Conservation (phyloP, 2,329 filamentous ascomycete genomes). For the Calonectria hongkongensis region DNA sequence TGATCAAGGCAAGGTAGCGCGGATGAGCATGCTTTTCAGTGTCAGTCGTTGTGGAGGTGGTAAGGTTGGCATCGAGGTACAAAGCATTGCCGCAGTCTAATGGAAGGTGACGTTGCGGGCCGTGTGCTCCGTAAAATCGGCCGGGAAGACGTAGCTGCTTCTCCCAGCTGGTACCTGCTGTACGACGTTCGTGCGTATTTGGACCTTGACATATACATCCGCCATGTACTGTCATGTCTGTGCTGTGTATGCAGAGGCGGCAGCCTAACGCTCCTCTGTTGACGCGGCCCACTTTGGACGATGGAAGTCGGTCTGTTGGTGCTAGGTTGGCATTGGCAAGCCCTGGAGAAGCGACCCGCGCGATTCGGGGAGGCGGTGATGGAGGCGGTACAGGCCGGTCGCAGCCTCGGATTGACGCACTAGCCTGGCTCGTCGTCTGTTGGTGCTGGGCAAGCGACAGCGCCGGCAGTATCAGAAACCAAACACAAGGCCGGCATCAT, state of each 20-base stretch:
- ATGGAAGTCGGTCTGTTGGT: constrained; percentile 20
- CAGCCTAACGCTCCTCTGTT: constrained; percentile 16
- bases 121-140: constrained; percentile 24
- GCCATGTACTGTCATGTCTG: constrained; percentile 1
- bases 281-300: constrained; percentile 25
- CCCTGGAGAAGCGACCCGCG: constrained; percentile 5
- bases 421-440: constrained; percentile 5
- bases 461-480: constrained; percentile 21
- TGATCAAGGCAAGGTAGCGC: constrained; percentile 48
- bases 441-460: constrained; percentile 17
- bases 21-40: constrained; percentile 42
- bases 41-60: constrained; percentile 26
- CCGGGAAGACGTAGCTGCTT: constrained; percentile 7
- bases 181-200: constrained; percentile 17
- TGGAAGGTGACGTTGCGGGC: constrained; percentile 16
- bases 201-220: constrained; percentile 12
- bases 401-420: constrained; percentile 20
- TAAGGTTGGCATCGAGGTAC: constrained; percentile 18
- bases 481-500: neutral
- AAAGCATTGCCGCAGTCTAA: constrained; percentile 3
- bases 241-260: constrained; percentile 9
- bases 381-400: constrained; percentile 20
- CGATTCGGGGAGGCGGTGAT: constrained; percentile 28
- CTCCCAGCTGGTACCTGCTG: neutral
- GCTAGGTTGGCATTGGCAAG: constrained; percentile 3